Evolutionary conservation across 306 rosid genomes (phyloP).

Genomic region (Cicer judaicum): DNA sequence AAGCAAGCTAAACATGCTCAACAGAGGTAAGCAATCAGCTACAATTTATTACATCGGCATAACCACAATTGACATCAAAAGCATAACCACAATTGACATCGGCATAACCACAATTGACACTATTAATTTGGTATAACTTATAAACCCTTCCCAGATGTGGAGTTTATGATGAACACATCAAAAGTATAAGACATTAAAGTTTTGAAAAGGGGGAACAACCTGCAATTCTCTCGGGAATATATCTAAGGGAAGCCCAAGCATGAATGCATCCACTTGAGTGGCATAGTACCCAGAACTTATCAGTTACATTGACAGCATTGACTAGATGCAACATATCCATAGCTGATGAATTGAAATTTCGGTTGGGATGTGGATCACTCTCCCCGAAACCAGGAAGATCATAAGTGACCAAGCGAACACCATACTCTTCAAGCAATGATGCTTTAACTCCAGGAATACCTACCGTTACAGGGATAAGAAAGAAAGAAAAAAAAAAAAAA

Average conservation of each 20-base stretch:
- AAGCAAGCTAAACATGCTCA: constrained; percentile 20
- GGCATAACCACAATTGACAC: constrained; percentile 22
- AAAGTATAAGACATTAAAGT: constrained; percentile 5
- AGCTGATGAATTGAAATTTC: constrained; percentile 86
- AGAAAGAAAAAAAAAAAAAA: background rate
- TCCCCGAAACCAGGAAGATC: constrained; percentile 99
- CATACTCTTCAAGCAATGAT: constrained; percentile 83
- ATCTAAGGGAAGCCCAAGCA: constrained; percentile 89
- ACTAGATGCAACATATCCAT: constrained; percentile 76
- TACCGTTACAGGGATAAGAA: constrained; percentile 26
- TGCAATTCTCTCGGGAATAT: constrained; percentile 86
- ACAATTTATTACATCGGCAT: constrained; percentile 26
- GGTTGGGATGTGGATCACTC: constrained; percentile 87
- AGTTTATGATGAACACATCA: constrained; percentile 14
- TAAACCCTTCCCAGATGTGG: constrained; percentile 15
- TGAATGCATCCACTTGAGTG: constrained; percentile 86
- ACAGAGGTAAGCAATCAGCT: constrained; percentile 24
- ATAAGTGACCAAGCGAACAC: constrained; percentile 76
- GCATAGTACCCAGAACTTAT: constrained; percentile 90
- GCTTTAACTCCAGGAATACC: constrained; percentile 83
- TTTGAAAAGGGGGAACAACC: constrained; percentile 51
- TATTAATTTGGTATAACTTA: constrained; percentile 6
- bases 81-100: constrained; percentile 28
- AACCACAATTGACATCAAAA: constrained; percentile 10
- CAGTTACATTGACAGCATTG: constrained; percentile 68